Evolutionary conservation across 257 asterid genomes (phyloP).

Genomic region (Nicotiana undulata): DNA sequence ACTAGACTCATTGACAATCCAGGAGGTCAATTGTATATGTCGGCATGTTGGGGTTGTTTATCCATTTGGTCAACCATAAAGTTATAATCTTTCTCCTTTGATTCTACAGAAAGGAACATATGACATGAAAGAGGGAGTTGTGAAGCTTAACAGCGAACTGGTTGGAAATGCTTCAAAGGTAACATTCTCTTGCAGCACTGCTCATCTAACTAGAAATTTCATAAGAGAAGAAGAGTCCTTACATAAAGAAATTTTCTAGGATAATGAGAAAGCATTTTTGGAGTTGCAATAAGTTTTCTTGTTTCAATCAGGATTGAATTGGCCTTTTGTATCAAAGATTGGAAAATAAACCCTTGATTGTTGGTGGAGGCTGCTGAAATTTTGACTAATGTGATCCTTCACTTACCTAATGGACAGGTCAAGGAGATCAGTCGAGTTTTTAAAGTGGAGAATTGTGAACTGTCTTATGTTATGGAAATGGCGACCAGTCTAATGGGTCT

Average conservation of each 20-base stretch:
- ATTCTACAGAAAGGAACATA: constrained; percentile 45
- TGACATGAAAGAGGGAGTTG: constrained; percentile 33
- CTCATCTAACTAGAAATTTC: background rate
- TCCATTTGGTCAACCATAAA: background rate
- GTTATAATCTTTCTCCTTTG: background rate
- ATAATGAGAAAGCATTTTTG: background rate
- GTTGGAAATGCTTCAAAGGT: constrained; percentile 82
- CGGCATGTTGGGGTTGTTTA: background rate
- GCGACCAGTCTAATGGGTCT: constrained; percentile 37
- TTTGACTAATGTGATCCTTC: background rate
- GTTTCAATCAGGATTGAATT: no score
- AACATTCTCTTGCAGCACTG: background rate
- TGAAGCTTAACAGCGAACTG: constrained; percentile 42
- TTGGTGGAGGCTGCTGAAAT: background rate
- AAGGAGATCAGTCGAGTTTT: constrained; percentile 50
- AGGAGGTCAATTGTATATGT: background rate
- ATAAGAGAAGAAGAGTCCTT: background rate
- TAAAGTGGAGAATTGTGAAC: constrained; percentile 34
- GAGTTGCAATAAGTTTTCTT: background rate
- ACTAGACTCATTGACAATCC: background rate
- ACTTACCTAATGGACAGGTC: constrained; percentile 29
- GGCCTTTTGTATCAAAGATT: background rate
- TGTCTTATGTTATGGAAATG: constrained; percentile 48
- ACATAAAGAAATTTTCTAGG: background rate
- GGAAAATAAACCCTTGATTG: background rate